Conservation (phyloP, 257 asterid genomes). For the Osmanthus fragrans region DNA sequence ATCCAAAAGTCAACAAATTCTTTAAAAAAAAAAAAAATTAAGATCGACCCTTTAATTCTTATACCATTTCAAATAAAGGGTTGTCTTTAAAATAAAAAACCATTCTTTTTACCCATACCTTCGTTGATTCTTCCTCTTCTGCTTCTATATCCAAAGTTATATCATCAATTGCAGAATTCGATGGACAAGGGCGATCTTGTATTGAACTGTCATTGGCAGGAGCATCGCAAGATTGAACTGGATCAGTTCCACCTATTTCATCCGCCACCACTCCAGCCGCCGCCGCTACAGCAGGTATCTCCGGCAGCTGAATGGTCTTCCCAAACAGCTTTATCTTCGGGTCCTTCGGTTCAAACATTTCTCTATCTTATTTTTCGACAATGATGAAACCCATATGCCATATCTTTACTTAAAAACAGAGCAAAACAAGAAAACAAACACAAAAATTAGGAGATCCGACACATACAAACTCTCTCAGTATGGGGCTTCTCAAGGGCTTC, state of each 20-base stretch:
- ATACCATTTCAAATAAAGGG: background rate
- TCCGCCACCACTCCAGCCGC: background rate
- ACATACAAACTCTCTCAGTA: too few relatives aligned
- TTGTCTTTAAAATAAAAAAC: background rate
- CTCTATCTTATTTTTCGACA: background rate
- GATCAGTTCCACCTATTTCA: slow-evolving; percentile 17
- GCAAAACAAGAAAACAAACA: background rate
- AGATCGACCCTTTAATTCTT: slow-evolving; percentile 24
- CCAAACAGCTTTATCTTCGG: slow-evolving; percentile 58
- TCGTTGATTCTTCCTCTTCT: slow-evolving; percentile 28
- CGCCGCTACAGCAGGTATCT: slow-evolving; percentile 5
- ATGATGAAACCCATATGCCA: background rate
- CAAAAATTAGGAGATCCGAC: background rate
- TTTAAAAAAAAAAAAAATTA: slow-evolving; percentile 19
- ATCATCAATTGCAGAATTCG: slow-evolving; percentile 24
- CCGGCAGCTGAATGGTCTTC: slow-evolving; percentile 46
- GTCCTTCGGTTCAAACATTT: slow-evolving; percentile 47
- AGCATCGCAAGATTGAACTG: slow-evolving; percentile 19
- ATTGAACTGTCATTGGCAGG: slow-evolving; percentile 16
- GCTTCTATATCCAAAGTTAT: slow-evolving; percentile 9
- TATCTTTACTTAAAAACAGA: background rate
- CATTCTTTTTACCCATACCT: slow-evolving; percentile 25
- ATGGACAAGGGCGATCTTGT: slow-evolving; percentile 21
- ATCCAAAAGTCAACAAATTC: slow-evolving; percentile 9
- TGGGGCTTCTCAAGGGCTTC: background rate